These are phyloP conservation scores for Exophiala phaeomuriformis DNA, from an alignment of 2,329 filamentous ascomycete genomes.

Conservation along the genomic window DNA sequence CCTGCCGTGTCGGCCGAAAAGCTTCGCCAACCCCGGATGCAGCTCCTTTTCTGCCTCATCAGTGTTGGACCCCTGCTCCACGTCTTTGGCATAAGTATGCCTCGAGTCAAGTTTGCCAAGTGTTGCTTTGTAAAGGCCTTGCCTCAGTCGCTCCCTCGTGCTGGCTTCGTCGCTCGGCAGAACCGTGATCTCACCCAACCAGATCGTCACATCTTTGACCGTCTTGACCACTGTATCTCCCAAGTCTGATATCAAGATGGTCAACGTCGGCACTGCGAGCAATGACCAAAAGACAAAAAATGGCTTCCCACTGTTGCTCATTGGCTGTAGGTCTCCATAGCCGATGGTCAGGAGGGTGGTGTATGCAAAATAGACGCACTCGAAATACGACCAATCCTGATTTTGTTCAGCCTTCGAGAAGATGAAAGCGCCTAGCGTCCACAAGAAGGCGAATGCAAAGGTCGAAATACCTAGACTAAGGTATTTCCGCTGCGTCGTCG, in stretches of 20 bases:
- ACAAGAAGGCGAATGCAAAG: conserved; percentile 33
- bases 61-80: conserved; percentile 4
- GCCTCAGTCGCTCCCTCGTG: conserved; percentile 27
- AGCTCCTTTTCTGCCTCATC: conserved; percentile 14
- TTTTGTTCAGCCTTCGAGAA: conserved; percentile 44
- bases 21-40: conserved; percentile 24
- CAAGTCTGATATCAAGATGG: conserved; percentile 49
- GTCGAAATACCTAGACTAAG: conserved; percentile 37
- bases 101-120: conserved; percentile 13
- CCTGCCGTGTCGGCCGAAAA: conserved; percentile 15
- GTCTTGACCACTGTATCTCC: conserved; percentile 48
- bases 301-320: conserved; percentile 45
- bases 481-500: conserved; percentile 39
- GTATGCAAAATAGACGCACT: conserved; percentile 48
- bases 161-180: conserved; percentile 44
- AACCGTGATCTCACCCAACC: conserved; percentile 49
- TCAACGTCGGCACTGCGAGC: conserved; percentile 48
- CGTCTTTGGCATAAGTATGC: conserved; percentile 2
- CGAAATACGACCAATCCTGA: conserved; percentile 47
- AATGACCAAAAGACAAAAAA: conserved; percentile 54
- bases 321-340: conserved; percentile 45
- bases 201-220: conserved; percentile 50
- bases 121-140: conserved; percentile 24
- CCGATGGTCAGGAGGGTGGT: conserved; percentile 49
- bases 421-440: conserved; percentile 45